These are phyloP conservation scores for Aspergillus avenaceus DNA, from an alignment of 495 filamentous ascomycete genomes.

Conservation along the genomic window DNA sequence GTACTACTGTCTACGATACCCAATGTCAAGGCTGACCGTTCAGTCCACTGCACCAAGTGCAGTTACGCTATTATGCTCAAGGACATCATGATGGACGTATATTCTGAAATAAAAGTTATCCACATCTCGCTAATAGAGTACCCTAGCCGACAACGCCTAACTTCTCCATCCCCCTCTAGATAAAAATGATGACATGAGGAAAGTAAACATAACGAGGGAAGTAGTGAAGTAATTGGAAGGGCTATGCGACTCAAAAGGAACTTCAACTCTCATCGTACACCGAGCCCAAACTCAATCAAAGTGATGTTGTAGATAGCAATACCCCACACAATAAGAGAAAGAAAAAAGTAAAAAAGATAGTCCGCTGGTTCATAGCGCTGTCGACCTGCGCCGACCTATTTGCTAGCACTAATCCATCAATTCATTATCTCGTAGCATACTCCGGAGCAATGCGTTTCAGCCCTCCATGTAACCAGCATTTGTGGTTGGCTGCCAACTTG, in stretches of 20 bases:
- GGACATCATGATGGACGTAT: neutral
- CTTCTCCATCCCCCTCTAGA: conserved; percentile 12
- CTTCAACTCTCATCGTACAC: neutral
- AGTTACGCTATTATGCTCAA: conserved; percentile 1
- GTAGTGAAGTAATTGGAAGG: neutral
- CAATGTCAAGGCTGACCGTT: conserved; percentile 1
- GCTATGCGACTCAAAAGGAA: neutral
- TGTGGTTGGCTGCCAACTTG: neutral
- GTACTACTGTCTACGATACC: conserved; percentile 13
- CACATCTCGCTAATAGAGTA: neutral
- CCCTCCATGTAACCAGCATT: conserved; percentile 11
- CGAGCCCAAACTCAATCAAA: neutral
- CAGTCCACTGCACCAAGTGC: conserved; percentile 5
- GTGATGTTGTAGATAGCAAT: neutral
- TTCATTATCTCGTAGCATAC: conserved; percentile 12
- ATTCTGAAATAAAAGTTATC: neutral
- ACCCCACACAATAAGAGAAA: neutral
- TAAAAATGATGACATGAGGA: no score
- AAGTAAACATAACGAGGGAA: neutral
- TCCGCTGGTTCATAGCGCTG: neutral
- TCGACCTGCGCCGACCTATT: neutral
- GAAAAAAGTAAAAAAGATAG: neutral
- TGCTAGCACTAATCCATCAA: conserved; percentile 5
- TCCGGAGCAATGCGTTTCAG: conserved; percentile 2
- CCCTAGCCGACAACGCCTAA: conserved; percentile 9